A percentile compares a stretch with the other conserved stretches of the same genome.
phyloP scores from a whole-genome alignment of 805 yeast species.

The Saccharomycopsis amapae region DNA sequence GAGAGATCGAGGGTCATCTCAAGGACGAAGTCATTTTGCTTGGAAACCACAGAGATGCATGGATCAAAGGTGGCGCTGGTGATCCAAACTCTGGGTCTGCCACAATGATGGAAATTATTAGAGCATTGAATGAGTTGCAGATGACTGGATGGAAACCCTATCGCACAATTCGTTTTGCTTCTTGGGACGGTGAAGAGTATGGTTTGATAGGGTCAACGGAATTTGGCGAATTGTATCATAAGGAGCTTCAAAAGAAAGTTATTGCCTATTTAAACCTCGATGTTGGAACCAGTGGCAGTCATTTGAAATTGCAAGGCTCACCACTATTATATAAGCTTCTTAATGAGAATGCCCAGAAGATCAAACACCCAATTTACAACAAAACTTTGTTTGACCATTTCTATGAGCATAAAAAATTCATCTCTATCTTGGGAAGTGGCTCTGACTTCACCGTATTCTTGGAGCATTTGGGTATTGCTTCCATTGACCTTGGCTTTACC shows the following conservation, averaged over 20 bases:
- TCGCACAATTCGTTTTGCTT: slow-evolving; percentile 12
- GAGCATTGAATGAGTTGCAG: slow-evolving; percentile 32
- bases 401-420: slow-evolving; percentile 16
- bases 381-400: slow-evolving; percentile 19
- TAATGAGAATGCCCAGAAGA: slow-evolving; percentile 34
- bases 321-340: slow-evolving; percentile 49
- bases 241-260: slow-evolving; percentile 39
- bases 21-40: slow-evolving; percentile 45
- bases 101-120: slow-evolving; percentile 43
- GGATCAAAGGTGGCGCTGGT: slow-evolving; percentile 41
- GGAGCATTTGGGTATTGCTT: slow-evolving; percentile 53
- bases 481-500: slow-evolving; percentile 52
- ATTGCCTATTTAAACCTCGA: slow-evolving; percentile 67
- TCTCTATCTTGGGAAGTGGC: slow-evolving; percentile 58
- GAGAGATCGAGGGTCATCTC: slow-evolving; percentile 50
- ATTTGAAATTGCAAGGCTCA: slow-evolving; percentile 46
- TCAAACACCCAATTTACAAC: slow-evolving; percentile 30
- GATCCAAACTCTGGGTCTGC: slow-evolving; percentile 46
- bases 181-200: slow-evolving; percentile 34
- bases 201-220: slow-evolving; percentile 73
- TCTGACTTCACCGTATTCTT: slow-evolving; percentile 58
- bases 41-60: slow-evolving; percentile 50
- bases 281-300: slow-evolving; percentile 53
- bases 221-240: slow-evolving; percentile 55
- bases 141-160: slow-evolving; percentile 17